Evolutionary conservation across 176 grass and related monocot genomes (phyloP).

Genomic region (Oryza coarctata): DNA sequence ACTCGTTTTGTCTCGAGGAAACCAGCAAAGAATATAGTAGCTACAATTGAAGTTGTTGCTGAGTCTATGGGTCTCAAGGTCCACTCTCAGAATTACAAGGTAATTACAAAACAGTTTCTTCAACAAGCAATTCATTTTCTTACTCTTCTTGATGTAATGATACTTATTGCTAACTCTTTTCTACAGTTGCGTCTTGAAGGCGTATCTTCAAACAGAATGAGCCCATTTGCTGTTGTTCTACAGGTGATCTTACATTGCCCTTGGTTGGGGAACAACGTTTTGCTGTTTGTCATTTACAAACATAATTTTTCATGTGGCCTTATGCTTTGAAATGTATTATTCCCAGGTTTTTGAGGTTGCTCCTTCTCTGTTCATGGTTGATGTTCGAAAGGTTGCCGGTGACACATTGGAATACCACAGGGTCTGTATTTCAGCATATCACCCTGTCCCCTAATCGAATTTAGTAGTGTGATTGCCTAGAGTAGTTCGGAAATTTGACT

Average conservation of each 20-base stretch:
- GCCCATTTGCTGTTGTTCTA: conserved; percentile 81
- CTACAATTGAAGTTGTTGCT: conserved; percentile 68
- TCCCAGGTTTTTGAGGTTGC: conserved; percentile 92
- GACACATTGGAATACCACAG: conserved; percentile 95
- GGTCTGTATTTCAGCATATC: conserved; percentile 45
- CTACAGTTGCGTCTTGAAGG: conserved; percentile 83
- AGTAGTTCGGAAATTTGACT: neutral
- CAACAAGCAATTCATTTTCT: conserved; percentile 15
- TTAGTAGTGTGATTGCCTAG: neutral
- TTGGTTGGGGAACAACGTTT: neutral
- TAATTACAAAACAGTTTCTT: conserved; percentile 41
- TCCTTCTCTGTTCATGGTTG: conserved; percentile 90
- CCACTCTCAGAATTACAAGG: conserved; percentile 93
- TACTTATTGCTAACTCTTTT: conserved; percentile 14
- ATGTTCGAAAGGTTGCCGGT: conserved; percentile 94
- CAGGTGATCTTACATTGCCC: conserved; percentile 48
- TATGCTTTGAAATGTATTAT: conserved; percentile 30
- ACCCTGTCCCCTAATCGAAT: neutral
- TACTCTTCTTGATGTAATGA: conserved; percentile 18
- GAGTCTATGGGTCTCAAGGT: conserved; percentile 84
- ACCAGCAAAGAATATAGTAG: conserved; percentile 69
- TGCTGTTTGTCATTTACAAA: neutral
- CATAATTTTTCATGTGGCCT: conserved; percentile 6
- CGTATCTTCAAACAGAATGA: conserved; percentile 55
- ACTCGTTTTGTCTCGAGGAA: conserved; percentile 92